Evolutionary conservation across 1,284 basidiomycete species (phyloP), one percentile per base, ranked within the genome.

Genomic region (Ceratobasidium sp.): DNA sequence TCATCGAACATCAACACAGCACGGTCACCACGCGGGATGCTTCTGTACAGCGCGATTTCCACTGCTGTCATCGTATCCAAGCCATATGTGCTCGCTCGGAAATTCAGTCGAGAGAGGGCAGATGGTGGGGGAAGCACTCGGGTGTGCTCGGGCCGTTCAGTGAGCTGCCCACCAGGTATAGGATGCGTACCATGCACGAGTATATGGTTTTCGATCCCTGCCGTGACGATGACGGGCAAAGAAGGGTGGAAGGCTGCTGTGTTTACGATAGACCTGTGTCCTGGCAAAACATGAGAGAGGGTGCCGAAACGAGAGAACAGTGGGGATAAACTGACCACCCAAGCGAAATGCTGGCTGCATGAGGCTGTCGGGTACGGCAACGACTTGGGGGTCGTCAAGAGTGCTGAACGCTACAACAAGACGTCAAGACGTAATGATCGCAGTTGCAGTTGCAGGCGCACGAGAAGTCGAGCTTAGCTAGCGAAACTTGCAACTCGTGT

Each of bases 181-280:
- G 69, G 48, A 41, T 59, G 58, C 6, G 48, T 41, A 7, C 41
- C 27, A 34, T 73, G 69, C 19, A 73, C 53, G 9, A 51, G 59
- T 61, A 63, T 41, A 22, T 73, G 48, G 37, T 29, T 62, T 43
- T 73, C 69, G 11, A 73, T 59, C 9, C 69, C 69, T 31, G 69
- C 43, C 9, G 58, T 73, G 34, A 73, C 43, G 24, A 73, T 53
- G n/a, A 73, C 8, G 22, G 69, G 69, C 27, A 73, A 48, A 9
- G 58, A 62, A 19, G 69, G 69, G 14, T 73, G 69, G 48, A 63
- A 62, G n/a, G 69, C 69, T 41, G 69, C 69, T 13, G 69, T 73
- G 49, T 73, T 73, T 27, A 73, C 59, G 31, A 73, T 62, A 39
- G 69, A 73, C n/a, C 27, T 37, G 29, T 73, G 69, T 19, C 49